These are phyloP conservation scores for Parafenestella ontariensis DNA, from an alignment of 2,329 filamentous ascomycete genomes.

Conservation along the genomic window DNA sequence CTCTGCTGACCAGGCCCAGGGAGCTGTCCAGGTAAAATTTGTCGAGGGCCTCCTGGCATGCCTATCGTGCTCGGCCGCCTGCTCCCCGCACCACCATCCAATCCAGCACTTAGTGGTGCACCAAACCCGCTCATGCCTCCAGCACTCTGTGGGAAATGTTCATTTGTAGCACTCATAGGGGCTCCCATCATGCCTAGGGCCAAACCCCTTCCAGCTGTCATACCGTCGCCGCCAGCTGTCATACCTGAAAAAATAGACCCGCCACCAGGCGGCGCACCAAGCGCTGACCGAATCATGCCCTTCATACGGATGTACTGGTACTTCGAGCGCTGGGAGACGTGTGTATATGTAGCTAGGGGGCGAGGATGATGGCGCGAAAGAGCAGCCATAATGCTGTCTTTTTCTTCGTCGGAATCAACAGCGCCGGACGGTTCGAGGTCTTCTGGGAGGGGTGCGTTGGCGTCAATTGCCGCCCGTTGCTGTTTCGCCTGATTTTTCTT, in stretches of 20 bases:
- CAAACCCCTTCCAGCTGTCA: slow-evolving; percentile 32
- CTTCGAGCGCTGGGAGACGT: slow-evolving; percentile 60
- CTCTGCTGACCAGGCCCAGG: slow-evolving; percentile 41
- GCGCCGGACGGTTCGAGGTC: slow-evolving; percentile 74
- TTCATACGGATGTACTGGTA: slow-evolving; percentile 70
- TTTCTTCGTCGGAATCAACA: slow-evolving; percentile 95
- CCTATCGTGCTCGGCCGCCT: slow-evolving; percentile 42
- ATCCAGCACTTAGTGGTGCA: slow-evolving; percentile 38
- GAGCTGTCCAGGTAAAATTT: slow-evolving; percentile 48
- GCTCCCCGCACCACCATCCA: slow-evolving; percentile 35
- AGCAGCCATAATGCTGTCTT: slow-evolving; percentile 84
- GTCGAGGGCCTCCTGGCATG: slow-evolving; percentile 39
- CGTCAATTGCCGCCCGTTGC: slow-evolving; percentile 95
- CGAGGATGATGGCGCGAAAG: slow-evolving; percentile 76
- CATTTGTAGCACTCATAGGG: slow-evolving; percentile 35
- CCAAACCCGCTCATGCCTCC: slow-evolving; percentile 35
- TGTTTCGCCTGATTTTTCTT: slow-evolving; percentile 99
- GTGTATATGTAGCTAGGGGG: slow-evolving; percentile 72
- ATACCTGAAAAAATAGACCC: slow-evolving; percentile 31
- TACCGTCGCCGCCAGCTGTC: slow-evolving; percentile 29
- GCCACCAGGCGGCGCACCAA: slow-evolving; percentile 54
- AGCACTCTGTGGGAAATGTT: slow-evolving; percentile 41
- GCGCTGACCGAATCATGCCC: slow-evolving; percentile 66
- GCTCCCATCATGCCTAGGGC: slow-evolving; percentile 43
- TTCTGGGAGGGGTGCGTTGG: slow-evolving; percentile 88